Evolutionary conservation across 768 basidiomycete genomes (phyloP), one percentile per base, ranked within the genome.

Genomic region (Termitomyces sp.): DNA sequence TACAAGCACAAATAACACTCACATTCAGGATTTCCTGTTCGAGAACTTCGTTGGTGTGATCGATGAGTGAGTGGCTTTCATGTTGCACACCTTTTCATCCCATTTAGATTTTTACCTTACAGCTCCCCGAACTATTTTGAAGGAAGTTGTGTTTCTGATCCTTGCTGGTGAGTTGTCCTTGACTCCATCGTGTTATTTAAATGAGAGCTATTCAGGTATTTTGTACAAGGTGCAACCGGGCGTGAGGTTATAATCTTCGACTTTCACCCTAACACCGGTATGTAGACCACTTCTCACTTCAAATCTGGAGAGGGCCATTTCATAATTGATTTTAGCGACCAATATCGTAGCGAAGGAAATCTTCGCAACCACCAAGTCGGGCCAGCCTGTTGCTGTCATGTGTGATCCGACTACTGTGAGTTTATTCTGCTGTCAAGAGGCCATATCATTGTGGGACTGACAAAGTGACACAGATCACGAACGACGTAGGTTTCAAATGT

Each of bases 241-340:
- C 82, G 79, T 60, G 83, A 86, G 67, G 80, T 81, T 24, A 72
- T 72, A 6, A 84, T 86, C 47, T 75, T 85, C 37, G 84, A 85
- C 63, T 67, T 86, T 24, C 81, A 83, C 58, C 78, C 79, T 2
- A 71, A 72, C n/a, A 85, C 83, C 8, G 77, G 81, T 82, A 52
- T 29, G 76, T 48, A 32, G 27, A n/a, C 18, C 26, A 44, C 7
- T 13, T 2, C 0, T 6, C 32, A 24, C 20, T 55, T 31, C 22
- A 14, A n/a, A 12, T 41, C 34, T 32, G 18, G 24, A 22, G 27
- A 36, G 22, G n/a, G 29, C 3, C 34, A 34, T 37, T 31, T 46
- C 54, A 43, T 29, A 10, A 50, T 34, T 41, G 48, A 26, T 27
- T 37, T 39, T 36, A 82, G 81, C 80, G 0, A 69, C 68, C 8